Evolutionary conservation across 768 basidiomycete genomes (phyloP), one percentile per base, ranked within the genome.

Genomic region (Phlegmacium glaucopus): DNA sequence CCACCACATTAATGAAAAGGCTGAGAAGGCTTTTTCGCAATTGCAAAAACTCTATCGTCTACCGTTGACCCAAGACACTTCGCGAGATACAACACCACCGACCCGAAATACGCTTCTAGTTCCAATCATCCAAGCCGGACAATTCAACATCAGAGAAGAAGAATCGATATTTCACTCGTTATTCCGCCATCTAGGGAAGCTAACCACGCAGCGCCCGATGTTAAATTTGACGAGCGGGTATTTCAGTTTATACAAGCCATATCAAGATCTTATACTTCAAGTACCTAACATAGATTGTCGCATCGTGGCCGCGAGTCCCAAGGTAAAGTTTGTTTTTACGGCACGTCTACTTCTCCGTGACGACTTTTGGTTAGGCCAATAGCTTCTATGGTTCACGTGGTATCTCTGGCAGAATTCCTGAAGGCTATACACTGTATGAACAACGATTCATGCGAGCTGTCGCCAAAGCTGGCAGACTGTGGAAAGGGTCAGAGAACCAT

Each of bases 211-310:
- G 15, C 52, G 70, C 13, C 80, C 80, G n/a, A 58, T 78, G 13
- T 65, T 86, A 25, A 90, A 96, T 62, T 70, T 97, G 60, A 99
- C 96, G 6, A 94, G 87, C 57, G 96, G 96, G 9, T 99, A 99
- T 67, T 98, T 99, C 61, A 89, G 89, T 6, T 71, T 98, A 27
- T 89, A 88, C 60, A 70, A 76, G 48, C 79, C 77, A 10, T 98
- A 98, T 62, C 90, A 90, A 60, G 70, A 81, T 25, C 71, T 85
- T 30, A 72, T 90, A 10, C 74, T 96, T 18, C 62, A 76, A 17
- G 71, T 75, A 9, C 76, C 79, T 1, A 73, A 75, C 25, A 65
- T 80, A 22, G 72, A 78, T 32, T 85, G 85, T 44, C 68, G 85
- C 26, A 84, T 99, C 48, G 78, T 97, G 4, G 88, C 85, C 17